Percentiles rank a stretch among this genome's conserved stretches.
These are phyloP conservation scores for Prunus mira DNA, from an alignment of 306 rosid genomes.

Conservation along the genomic window DNA sequence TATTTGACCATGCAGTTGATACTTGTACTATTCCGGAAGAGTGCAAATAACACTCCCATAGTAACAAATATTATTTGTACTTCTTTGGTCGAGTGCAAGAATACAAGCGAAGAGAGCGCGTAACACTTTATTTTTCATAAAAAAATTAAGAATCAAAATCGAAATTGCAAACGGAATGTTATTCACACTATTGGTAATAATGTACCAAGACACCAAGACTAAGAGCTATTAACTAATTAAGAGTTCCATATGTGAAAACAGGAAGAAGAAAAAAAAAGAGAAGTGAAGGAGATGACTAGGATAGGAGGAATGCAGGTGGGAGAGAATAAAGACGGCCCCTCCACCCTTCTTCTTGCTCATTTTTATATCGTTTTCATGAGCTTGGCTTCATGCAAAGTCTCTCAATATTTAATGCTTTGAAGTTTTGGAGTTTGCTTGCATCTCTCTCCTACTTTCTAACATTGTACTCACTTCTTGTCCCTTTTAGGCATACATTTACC, in stretches of 20 bases:
- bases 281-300: neutral
- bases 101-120: neutral
- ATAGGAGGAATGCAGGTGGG: neutral
- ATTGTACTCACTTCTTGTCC: slow-evolving; percentile 8
- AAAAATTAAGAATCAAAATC: too few relatives aligned
- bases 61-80: neutral
- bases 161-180: neutral
- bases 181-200: neutral
- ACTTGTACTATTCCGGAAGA: neutral
- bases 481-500: slow-evolving; percentile 1
- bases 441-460: neutral
- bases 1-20: neutral
- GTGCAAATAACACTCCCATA: neutral
- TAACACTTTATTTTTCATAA: neutral
- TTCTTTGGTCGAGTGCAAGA: neutral
- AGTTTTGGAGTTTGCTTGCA: neutral
- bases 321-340: neutral
- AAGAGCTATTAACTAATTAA: neutral
- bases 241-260: neutral
- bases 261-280: neutral
- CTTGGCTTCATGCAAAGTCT: neutral
- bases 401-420: neutral
- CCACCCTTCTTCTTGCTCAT: neutral
- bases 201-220: neutral
- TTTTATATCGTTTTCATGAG: neutral